These are phyloP conservation scores for Trypanosoma theileri DNA, from an alignment of 208 protist species.

Conservation along the genomic window DNA sequence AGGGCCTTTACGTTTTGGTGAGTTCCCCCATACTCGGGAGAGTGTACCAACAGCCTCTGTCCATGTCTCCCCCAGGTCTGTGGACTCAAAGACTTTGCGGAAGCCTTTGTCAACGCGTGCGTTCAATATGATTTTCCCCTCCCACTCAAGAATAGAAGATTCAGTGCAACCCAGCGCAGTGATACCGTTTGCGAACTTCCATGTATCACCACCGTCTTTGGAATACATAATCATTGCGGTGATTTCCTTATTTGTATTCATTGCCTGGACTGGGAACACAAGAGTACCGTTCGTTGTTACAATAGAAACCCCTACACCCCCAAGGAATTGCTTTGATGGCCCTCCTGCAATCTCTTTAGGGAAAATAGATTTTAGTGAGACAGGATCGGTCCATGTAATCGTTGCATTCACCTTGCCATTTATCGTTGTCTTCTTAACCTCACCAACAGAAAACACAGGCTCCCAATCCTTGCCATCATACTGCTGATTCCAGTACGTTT, in stretches of 20 bases:
- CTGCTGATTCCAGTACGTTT: neutral
- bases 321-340: neutral
- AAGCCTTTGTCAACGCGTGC: neutral
- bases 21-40: no score
- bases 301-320: neutral
- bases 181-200: neutral
- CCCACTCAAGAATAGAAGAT: conserved; percentile 6
- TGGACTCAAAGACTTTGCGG: conserved; percentile 8
- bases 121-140: conserved; percentile 1
- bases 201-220: neutral
- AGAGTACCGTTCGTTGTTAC: conserved; percentile 1
- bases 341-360: neutral
- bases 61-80: no score
- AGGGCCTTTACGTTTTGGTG: no score
- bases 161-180: neutral
- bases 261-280: conserved; percentile 1
- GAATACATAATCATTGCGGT: conserved; percentile 17
- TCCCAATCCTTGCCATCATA: neutral
- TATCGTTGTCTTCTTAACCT: no score
- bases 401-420: no score
- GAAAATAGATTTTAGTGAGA: no score
- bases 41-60: no score
- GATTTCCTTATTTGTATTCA: neutral
- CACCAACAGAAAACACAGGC: neutral
- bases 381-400: no score